Evolutionary conservation across 345 rosid genomes (phyloP).

Genomic region (Orychophragmus violaceus): DNA sequence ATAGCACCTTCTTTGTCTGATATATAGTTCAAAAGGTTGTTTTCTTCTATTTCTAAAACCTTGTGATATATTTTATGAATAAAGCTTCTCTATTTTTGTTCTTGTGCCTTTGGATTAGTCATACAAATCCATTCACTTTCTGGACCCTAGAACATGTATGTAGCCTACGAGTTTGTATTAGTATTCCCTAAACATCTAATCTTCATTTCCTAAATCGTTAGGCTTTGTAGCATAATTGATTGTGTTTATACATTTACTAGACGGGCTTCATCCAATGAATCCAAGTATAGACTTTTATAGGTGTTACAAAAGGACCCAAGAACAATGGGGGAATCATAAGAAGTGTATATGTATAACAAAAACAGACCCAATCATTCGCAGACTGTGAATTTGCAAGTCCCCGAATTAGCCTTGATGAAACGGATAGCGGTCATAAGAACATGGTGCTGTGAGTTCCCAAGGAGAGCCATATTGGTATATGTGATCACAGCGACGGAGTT

Average conservation of each 20-base stretch:
- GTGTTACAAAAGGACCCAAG: slow-evolving; percentile 11
- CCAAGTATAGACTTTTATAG: background rate
- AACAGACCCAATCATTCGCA: slow-evolving; percentile 41
- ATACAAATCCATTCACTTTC: background rate
- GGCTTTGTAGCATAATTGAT: background rate
- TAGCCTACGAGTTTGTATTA: background rate
- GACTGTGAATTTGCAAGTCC: slow-evolving; percentile 56
- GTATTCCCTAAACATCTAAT: background rate
- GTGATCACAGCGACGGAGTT: slow-evolving; percentile 41
- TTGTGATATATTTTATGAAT: slow-evolving; percentile 23
- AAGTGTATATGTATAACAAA: background rate
- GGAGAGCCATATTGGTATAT: slow-evolving; percentile 51
- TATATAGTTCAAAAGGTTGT: slow-evolving; percentile 16
- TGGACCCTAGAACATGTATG: background rate
- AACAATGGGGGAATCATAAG: background rate
- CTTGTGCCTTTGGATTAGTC: background rate
- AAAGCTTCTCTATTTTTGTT: slow-evolving; percentile 13
- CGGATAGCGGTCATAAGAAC: slow-evolving; percentile 54
- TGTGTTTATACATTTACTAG: no score
- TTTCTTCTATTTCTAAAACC: slow-evolving; percentile 7
- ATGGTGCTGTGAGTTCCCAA: slow-evolving; percentile 40
- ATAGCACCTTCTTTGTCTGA: slow-evolving; percentile 23
- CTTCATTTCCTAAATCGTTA: background rate
- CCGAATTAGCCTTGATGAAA: slow-evolving; percentile 71
- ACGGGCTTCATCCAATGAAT: no score